A percentile compares a stretch with the other conserved stretches of the same genome.
Evolutionary conservation across 192 early-diverging fungal species (phyloP).

Genomic region (Umbelopsis sp.): DNA sequence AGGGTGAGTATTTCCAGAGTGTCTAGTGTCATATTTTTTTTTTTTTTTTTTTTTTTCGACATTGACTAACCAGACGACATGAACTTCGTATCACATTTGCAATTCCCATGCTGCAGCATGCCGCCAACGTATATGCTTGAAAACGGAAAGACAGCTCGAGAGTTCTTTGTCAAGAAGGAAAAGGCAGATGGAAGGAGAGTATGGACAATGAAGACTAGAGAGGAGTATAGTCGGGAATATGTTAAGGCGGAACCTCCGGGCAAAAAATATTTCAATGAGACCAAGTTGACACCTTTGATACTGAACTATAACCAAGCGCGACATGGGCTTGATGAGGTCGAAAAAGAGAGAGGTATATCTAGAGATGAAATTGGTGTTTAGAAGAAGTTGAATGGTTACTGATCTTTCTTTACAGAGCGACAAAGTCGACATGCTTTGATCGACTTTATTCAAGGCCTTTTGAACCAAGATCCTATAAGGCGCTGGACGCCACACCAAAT

Average conservation of each 20-base stretch:
- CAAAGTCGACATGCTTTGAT: constrained; percentile 58
- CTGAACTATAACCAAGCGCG: constrained; percentile 10
- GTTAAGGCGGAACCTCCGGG: constrained; percentile 18
- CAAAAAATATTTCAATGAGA: constrained; percentile 23
- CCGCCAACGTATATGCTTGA: constrained; percentile 91
- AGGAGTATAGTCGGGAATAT: constrained; percentile 19
- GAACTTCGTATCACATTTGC: too few species aligned
- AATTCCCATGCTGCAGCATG: constrained; percentile 33
- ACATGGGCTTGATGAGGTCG: background rate
- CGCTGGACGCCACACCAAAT: constrained; percentile 85
- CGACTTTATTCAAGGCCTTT: constrained; percentile 73
- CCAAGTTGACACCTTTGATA: constrained; percentile 15
- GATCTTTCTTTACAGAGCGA: background rate
- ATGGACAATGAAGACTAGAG: constrained; percentile 9
- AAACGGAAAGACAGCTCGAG: constrained; percentile 77
- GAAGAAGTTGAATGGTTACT: background rate
- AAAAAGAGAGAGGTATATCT: constrained; percentile 6
- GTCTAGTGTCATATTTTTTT: too few species aligned
- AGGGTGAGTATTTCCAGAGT: constrained; percentile 49
- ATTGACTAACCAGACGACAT: too few species aligned
- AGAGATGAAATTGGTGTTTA: background rate
- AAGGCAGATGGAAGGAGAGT: constrained; percentile 41
- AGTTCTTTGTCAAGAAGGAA: constrained; percentile 77
- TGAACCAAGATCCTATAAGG: constrained; percentile 74
- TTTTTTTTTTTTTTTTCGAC: too few species aligned